phyloP scores from a whole-genome alignment of 306 rosid species.

The Cicer bijugum region DNA sequence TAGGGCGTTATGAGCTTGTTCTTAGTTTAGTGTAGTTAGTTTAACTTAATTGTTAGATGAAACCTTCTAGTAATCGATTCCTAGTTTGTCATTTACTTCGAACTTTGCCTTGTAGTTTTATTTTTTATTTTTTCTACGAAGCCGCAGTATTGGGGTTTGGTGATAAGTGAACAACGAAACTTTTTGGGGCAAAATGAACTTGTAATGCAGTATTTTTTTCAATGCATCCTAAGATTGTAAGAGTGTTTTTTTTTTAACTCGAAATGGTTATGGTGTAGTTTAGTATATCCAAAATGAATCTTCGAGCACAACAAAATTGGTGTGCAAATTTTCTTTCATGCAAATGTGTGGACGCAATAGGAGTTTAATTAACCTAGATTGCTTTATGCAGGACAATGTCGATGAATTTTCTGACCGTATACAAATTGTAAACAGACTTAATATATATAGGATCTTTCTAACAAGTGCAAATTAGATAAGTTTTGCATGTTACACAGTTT shows the following conservation, averaged over 20 bases:
- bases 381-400: no score
- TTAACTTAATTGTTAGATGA: conserved; percentile 21
- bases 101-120: neutral
- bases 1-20: neutral
- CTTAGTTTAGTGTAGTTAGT: conserved; percentile 10
- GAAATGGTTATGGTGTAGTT: neutral
- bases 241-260: neutral
- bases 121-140: neutral
- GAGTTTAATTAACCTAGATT: neutral
- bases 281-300: neutral
- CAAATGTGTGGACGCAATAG: conserved; percentile 4
- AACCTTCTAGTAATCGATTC: neutral
- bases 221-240: neutral
- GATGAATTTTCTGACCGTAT: no score
- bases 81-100: neutral
- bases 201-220: conserved; percentile 22
- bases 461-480: no score
- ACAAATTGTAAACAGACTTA: no score
- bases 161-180: neutral
- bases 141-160: neutral
- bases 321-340: neutral
- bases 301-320: neutral
- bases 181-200: neutral
- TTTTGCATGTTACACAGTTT: no score
- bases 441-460: no score